Conservation (phyloP, 2,329 filamentous ascomycete species). For the Ophiostoma quercus region DNA sequence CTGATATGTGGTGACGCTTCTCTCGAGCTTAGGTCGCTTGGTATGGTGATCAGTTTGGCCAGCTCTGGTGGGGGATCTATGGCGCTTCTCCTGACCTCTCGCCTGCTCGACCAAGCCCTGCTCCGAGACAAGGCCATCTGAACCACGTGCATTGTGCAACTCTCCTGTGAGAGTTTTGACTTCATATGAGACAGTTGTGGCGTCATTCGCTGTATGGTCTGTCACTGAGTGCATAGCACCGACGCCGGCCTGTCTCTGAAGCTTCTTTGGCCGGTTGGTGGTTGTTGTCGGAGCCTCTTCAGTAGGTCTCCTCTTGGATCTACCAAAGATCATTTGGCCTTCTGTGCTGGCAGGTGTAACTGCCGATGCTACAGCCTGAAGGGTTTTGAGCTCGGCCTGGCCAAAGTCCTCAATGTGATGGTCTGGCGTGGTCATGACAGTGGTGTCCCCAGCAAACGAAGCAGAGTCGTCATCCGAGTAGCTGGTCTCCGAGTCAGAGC, state of each 20-base stretch:
- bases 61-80: neutral
- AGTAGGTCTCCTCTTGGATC: neutral
- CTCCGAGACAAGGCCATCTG: neutral
- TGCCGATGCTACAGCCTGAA: neutral
- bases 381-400: neutral
- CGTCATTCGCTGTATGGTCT: neutral
- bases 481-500: constrained; percentile 19
- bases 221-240: neutral
- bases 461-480: neutral
- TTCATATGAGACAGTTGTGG: neutral
- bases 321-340: neutral
- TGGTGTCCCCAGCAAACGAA: neutral
- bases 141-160: neutral
- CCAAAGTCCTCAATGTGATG: neutral
- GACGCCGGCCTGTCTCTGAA: neutral
- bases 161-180: neutral
- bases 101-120: neutral
- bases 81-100: neutral
- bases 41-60: too few species aligned
- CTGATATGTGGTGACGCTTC: neutral
- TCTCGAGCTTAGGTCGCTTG: neutral
- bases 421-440: constrained; percentile 14
- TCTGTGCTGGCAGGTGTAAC: neutral
- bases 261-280: neutral
- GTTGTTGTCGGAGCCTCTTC: neutral